phyloP scores from a whole-genome alignment of 1,139 yeast species.

The Keqinozyma sinolaborantium region DNA sequence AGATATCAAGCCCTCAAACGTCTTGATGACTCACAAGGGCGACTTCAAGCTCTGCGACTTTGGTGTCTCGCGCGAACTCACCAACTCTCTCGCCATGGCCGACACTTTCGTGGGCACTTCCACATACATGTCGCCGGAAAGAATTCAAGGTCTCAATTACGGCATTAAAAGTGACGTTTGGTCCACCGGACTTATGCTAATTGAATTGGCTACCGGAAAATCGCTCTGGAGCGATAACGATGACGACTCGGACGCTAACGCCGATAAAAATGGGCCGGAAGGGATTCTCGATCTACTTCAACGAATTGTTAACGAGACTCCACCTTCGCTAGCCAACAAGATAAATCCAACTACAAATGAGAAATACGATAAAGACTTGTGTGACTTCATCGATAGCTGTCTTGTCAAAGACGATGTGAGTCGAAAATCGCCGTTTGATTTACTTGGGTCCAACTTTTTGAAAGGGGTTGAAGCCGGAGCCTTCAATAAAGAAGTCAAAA shows the following conservation, averaged over 20 bases:
- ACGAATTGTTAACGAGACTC: slow-evolving; percentile 87
- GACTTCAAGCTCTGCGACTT: slow-evolving; percentile 85
- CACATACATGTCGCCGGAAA: slow-evolving; percentile 96
- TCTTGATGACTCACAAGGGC: slow-evolving; percentile 74
- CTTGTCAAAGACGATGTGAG: slow-evolving; percentile 60
- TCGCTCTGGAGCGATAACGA: slow-evolving; percentile 40
- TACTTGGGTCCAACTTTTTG: slow-evolving; percentile 43
- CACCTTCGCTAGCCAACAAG: slow-evolving; percentile 58
- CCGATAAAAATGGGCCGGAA: slow-evolving; percentile 51
- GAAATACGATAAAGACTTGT: slow-evolving; percentile 39
- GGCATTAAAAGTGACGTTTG: slow-evolving; percentile 94
- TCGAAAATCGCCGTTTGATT: slow-evolving; percentile 61
- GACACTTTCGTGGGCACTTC: slow-evolving; percentile 98
- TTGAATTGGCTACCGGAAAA: slow-evolving; percentile 82
- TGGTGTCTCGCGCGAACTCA: slow-evolving; percentile 89
- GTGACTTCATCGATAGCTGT: slow-evolving; percentile 66
- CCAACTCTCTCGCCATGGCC: slow-evolving; percentile 79
- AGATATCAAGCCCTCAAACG: slow-evolving; percentile 77
- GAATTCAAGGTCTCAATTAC: slow-evolving; percentile 91
- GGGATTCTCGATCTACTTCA: slow-evolving; percentile 89
- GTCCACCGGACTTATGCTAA: slow-evolving; percentile 89
- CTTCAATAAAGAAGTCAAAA: slow-evolving; percentile 40
- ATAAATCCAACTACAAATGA: slow-evolving; percentile 21
- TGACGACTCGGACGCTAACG: slow-evolving; percentile 20
- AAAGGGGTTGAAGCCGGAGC: slow-evolving; percentile 35